These are phyloP conservation scores for Cantharellus cinnabarinus DNA, from an alignment of 768 basidiomycete genomes.

Conservation along the genomic window DNA sequence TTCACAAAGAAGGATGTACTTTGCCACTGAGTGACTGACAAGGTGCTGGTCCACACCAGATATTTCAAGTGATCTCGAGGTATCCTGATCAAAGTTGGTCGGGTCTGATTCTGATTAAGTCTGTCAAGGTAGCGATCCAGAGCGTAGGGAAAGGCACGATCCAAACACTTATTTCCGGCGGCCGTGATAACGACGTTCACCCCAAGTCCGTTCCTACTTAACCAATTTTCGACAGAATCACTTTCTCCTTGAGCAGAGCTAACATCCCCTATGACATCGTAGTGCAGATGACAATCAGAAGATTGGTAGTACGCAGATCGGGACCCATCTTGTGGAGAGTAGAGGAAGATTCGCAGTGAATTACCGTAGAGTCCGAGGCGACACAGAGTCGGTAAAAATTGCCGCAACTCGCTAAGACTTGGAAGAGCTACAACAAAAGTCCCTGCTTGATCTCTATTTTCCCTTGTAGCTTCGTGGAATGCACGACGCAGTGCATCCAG, in stretches of 20 bases:
- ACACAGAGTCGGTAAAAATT: not conserved
- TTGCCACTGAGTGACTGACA: slow-evolving; percentile 36
- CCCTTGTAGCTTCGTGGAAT: not conserved
- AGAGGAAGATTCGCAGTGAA: not conserved
- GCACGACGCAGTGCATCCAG: not conserved
- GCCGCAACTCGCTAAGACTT: not conserved
- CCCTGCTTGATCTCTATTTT: not conserved
- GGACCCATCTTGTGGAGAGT: not conserved
- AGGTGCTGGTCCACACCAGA: slow-evolving; percentile 40
- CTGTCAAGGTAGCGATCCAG: not conserved
- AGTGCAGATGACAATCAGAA: not conserved
- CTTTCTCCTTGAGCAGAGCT: not conserved
- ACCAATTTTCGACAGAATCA: not conserved
- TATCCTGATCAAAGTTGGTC: slow-evolving; percentile 6
- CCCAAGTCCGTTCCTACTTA: not conserved
- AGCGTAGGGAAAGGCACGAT: not conserved
- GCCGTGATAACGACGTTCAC: not conserved
- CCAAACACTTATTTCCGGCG: not conserved
- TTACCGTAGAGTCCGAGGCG: not conserved
- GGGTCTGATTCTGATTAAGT: not conserved
- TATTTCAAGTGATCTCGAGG: slow-evolving; percentile 24
- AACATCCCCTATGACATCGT: not conserved
- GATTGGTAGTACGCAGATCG: not conserved
- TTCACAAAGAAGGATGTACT: slow-evolving; percentile 21
- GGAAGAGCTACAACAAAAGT: not conserved